Evolutionary conservation across 495 filamentous ascomycete species (phyloP), one percentile per base, ranked within the genome.

Genomic region (Parathielavia appendiculata): DNA sequence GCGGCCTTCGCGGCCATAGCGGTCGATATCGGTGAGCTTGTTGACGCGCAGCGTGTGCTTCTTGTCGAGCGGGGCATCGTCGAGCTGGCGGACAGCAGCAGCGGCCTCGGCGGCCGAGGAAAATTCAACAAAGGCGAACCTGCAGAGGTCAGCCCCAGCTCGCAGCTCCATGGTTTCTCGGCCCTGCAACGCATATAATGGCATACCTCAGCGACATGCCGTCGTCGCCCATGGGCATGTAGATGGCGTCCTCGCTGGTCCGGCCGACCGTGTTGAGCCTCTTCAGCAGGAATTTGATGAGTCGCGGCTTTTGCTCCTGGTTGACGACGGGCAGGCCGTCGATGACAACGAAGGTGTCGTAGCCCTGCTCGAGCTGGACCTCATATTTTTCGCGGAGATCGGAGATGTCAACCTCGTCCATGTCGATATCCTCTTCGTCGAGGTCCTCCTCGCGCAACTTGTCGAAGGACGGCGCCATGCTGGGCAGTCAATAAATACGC

Each of bases 11-110:
- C 91, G 83, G 30, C 93, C 93, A 73, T 91, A 98, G 58, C 92
- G 87, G 63, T 97, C 93, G 64, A 98, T 89, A 73, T 98, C 93
- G 66, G 92, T 96, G 68, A 98, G 78, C 75, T 98, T 98, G 83
- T 98, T 98, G 67, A 97, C 91, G 60, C 83, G 81, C 59, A 98
- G 83, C 20, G 87, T 95, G 80, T 98, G 91, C 76, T 83, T 96
- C 79, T 90, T 96, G 77, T 98, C 93, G 66, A 97, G 85, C 23
- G 91, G 81, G 17, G 86, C 82, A 59, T 81, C 82, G 68, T 97
- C 85, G 56, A 98, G 85, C 59, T 85, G 80, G 72, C 95, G 90
- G 64, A 90, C 87, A 51, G 92, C 93, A 40, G 87, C 87, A 36
- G 88, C 78, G 16, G 93, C 93, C 75, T 97, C 91, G 68, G 89